Evolutionary conservation across 371 early-diverging fungal species (phyloP).

Genomic region (Mortierella sp.): DNA sequence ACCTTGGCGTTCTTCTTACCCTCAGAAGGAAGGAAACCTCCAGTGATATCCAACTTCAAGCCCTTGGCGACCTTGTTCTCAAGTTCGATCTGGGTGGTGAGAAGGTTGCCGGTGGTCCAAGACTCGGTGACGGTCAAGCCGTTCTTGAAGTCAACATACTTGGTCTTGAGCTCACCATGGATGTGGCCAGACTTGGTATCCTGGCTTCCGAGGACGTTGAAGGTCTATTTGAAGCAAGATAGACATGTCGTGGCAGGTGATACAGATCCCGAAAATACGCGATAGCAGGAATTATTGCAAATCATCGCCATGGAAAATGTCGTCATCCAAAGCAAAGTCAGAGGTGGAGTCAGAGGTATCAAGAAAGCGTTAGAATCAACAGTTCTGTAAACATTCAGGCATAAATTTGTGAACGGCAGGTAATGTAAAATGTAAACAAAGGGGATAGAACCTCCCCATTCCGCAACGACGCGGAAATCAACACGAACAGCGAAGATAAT

Average conservation of each 20-base stretch:
- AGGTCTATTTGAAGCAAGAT: constrained; percentile 73
- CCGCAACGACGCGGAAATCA: constrained; percentile 5
- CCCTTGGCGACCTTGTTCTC: constrained; percentile 94
- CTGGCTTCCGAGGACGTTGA: constrained; percentile 94
- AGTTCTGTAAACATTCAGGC: not conserved
- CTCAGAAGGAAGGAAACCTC: constrained; percentile 62
- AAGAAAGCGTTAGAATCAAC: not conserved
- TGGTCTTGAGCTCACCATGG: constrained; percentile 95
- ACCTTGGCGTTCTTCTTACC: constrained; percentile 79
- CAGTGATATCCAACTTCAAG: constrained; percentile 78
- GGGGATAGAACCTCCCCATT: not conserved
- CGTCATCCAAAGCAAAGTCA: not conserved
- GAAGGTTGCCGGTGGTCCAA: constrained; percentile 94
- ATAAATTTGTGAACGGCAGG: not conserved
- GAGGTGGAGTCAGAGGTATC: not conserved
- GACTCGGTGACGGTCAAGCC: constrained; percentile 95
- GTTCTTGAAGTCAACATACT: constrained; percentile 93
- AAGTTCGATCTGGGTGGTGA: constrained; percentile 93
- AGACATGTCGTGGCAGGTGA: not conserved
- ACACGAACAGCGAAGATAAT: not conserved
- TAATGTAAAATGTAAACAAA: not conserved
- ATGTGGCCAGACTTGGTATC: constrained; percentile 96
- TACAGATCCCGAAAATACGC: constrained; percentile 9
- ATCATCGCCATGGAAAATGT: not conserved
- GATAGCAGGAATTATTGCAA: not conserved